These are phyloP conservation scores for Gypsophila paniculata DNA, from an alignment of 179 eudicot species.

Conservation along the genomic window DNA sequence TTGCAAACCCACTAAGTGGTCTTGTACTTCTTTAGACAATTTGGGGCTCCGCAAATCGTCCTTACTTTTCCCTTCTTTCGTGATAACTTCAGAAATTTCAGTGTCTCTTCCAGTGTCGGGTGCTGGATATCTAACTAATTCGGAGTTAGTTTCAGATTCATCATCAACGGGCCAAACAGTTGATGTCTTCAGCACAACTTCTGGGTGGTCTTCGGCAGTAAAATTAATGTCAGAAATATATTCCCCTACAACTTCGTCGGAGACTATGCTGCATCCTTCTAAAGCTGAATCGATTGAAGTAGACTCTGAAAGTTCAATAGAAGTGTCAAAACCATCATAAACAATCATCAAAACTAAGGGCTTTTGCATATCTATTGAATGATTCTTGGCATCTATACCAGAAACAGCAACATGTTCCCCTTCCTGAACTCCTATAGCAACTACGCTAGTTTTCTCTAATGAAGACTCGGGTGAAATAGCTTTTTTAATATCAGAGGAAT, in stretches of 20 bases:
- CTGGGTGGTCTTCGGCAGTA: background rate
- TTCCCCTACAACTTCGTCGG: constrained; percentile 17
- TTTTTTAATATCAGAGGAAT: background rate
- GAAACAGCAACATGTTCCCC: constrained; percentile 14
- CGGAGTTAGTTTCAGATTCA: background rate
- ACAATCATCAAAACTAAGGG: background rate
- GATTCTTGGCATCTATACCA: background rate
- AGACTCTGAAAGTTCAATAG: background rate
- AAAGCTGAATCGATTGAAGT: background rate
- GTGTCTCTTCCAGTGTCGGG: background rate
- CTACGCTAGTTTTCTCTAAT: background rate
- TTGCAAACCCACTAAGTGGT: background rate
- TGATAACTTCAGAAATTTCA: background rate
- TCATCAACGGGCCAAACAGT: background rate
- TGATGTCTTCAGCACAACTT: background rate
- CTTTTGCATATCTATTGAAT: background rate
- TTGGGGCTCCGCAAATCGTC: constrained; percentile 7
- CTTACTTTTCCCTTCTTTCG: background rate
- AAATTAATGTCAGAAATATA: constrained; percentile 16
- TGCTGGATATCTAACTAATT: background rate
- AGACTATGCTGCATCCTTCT: background rate
- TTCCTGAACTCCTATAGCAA: constrained; percentile 12
- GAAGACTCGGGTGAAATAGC: background rate
- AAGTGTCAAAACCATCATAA: constrained; percentile 4
- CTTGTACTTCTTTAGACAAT: background rate